Base-by-base conservation (phyloP, 805 yeast genomes). In the Cyberlindnera americana region DNA sequence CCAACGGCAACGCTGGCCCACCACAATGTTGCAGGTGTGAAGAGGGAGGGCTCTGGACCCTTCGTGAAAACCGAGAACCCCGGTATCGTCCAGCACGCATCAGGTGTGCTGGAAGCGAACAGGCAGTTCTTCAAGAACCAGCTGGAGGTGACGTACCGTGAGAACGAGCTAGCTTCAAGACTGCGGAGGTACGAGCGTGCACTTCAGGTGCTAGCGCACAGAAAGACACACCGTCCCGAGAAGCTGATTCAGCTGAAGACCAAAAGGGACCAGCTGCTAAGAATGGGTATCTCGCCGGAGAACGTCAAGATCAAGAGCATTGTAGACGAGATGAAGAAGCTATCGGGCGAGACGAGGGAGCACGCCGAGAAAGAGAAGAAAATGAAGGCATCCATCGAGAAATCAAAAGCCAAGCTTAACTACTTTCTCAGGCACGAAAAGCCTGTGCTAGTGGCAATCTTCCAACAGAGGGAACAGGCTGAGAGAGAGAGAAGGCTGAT, bases 221-320 rank as follows among this genome's bases (percentile, higher is more conserved):
- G 37, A 18, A 40, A 42, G 32, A 36, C 31, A 30, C 17, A 15
- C 11, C 39, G 46, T 4, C 49, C 49, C 14, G 29, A 21, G 19
- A 41, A 24, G 15, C 38, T 19, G 15, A 28, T 40, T 11, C 36
- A 38, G 22, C 25, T 40, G n/a, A 46, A 43, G 40, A 35, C 19
- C 6, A 35, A 43, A 29, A 35, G 38, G 21, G 47, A 43, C 27
- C 37, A 35, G 19, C 25, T 46, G 18, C 13, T 46, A 16, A 25
- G 35, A 15, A 29, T 46, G 41, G 47, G 50, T 12, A 38, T 40
- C 17, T 14, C 38, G 3, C 30, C 18, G 17, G 33, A 31, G 7
- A 41, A 33, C 22, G 18, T 27, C 11, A 38, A 37, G 23, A 36
- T 46, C 6, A 6, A 25, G 16, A 27, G 29, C 18, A 35, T 46